These are phyloP conservation scores for Diaporthe australafricana DNA, from an alignment of 2,329 filamentous ascomycete species.

Conservation along the genomic window DNA sequence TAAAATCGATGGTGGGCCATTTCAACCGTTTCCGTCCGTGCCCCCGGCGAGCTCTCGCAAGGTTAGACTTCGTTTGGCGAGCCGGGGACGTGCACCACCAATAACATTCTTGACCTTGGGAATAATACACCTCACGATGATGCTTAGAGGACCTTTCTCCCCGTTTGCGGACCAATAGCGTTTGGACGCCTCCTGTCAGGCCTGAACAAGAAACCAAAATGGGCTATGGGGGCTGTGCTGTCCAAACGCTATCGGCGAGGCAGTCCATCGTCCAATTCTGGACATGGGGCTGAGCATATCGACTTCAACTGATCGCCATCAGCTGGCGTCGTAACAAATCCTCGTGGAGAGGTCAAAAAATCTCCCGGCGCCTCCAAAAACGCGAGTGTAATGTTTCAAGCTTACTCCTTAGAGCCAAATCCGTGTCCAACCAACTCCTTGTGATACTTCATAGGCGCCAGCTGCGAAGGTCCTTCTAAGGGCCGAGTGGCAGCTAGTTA, in stretches of 20 bases:
- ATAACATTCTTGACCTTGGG: neutral
- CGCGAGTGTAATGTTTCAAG: too few relatives aligned
- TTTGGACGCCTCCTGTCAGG: too few relatives aligned
- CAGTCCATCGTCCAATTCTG: neutral
- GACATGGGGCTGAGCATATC: neutral
- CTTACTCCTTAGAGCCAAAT: too few relatives aligned
- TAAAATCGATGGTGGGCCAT: neutral
- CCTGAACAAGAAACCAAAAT: too few relatives aligned
- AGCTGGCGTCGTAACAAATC: neutral
- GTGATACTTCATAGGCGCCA: too few relatives aligned
- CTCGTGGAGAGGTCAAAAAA: too few relatives aligned
- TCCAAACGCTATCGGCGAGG: neutral
- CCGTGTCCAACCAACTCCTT: too few relatives aligned
- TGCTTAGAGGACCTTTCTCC: neutral
- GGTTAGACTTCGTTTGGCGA: slow-evolving; percentile 1
- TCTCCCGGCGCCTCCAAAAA: too few relatives aligned
- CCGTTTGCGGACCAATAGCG: too few relatives aligned
- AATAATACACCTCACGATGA: neutral
- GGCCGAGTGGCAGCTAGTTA: too few relatives aligned
- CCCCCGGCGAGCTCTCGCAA: neutral
- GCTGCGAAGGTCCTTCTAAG: too few relatives aligned
- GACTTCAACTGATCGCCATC: neutral
- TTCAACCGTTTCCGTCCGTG: slow-evolving; percentile 2
- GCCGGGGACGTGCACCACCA: neutral
- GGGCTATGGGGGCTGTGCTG: neutral